These are phyloP conservation scores for Aspergillus versicolor DNA, from an alignment of 2,329 filamentous ascomycete species.

Conservation along the genomic window DNA sequence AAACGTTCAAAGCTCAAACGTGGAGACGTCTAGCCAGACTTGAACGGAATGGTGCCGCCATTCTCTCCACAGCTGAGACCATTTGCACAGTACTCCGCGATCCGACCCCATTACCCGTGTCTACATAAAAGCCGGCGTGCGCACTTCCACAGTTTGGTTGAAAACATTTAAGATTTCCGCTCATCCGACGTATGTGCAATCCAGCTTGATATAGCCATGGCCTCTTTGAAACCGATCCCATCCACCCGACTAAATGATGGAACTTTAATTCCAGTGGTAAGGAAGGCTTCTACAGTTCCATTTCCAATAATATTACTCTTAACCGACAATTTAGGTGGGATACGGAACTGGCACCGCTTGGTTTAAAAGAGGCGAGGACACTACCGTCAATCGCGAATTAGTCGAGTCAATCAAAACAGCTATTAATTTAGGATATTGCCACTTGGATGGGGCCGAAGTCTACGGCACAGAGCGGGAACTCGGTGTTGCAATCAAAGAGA, in stretches of 20 bases:
- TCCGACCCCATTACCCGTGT: neutral
- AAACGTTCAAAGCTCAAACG: neutral
- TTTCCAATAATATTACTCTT: neutral
- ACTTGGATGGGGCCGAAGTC: slow-evolving; percentile 63
- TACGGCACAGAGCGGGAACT: slow-evolving; percentile 52
- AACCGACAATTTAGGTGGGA: slow-evolving; percentile 46
- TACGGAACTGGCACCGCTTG: slow-evolving; percentile 66
- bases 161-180: neutral
- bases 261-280: slow-evolving; percentile 55
- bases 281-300: slow-evolving; percentile 13
- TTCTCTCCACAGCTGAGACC: neutral
- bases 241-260: slow-evolving; percentile 57
- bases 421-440: slow-evolving; percentile 59
- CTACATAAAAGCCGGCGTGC: neutral
- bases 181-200: neutral
- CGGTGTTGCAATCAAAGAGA: slow-evolving; percentile 50
- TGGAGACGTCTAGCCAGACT: neutral
- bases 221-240: neutral
- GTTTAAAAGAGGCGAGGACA: slow-evolving; percentile 55
- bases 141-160: neutral
- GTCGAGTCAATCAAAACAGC: slow-evolving; percentile 58
- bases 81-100: slow-evolving; percentile 5
- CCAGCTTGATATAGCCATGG: neutral
- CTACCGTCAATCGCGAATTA: slow-evolving; percentile 52
- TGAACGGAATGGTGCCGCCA: neutral